Percentiles rank a stretch among this genome's conserved stretches.
Conservation (phyloP, 1,139 yeast genomes). For the Arxiozyma bovina region DNA sequence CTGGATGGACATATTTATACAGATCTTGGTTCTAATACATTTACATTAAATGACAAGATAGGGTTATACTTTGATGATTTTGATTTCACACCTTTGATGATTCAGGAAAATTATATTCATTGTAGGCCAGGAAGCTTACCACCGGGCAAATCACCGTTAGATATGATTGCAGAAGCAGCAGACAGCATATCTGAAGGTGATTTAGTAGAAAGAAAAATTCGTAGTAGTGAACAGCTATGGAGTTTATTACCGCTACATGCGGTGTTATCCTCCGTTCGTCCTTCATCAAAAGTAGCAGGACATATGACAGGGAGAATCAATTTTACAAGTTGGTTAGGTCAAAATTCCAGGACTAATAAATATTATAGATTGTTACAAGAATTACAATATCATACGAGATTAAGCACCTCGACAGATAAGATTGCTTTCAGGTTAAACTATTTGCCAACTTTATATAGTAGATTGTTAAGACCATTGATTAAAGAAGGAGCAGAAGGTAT, state of each 20-base stretch:
- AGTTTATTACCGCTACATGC: slow-evolving; percentile 90
- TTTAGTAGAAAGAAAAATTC: slow-evolving; percentile 66
- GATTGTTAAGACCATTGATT: slow-evolving; percentile 49
- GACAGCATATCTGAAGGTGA: slow-evolving; percentile 80
- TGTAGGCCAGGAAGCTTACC: slow-evolving; percentile 47
- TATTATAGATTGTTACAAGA: slow-evolving; percentile 75
- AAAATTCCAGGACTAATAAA: slow-evolving; percentile 77
- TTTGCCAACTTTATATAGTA: slow-evolving; percentile 52
- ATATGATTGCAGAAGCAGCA: slow-evolving; percentile 68
- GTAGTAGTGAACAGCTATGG: slow-evolving; percentile 95
- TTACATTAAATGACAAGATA: slow-evolving; percentile 70
- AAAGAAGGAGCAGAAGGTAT: slow-evolving; percentile 54
- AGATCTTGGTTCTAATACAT: slow-evolving; percentile 38
- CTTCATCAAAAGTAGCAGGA: slow-evolving; percentile 73
- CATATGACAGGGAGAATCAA: slow-evolving; percentile 56
- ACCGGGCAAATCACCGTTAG: slow-evolving; percentile 43
- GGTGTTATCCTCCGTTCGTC: slow-evolving; percentile 74
- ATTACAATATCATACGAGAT: slow-evolving; percentile 76
- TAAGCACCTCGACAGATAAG: slow-evolving; percentile 70
- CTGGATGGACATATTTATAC: slow-evolving; percentile 56
- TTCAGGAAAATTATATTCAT: slow-evolving; percentile 81
- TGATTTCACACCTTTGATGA: slow-evolving; percentile 90
- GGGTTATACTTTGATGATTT: slow-evolving; percentile 90
- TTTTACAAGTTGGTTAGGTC: slow-evolving; percentile 86
- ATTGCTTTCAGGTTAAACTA: slow-evolving; percentile 70